Evolutionary conservation across 1,139 yeast genomes (phyloP), one percentile per base, ranked within the genome.

Genomic region (Candida sp.): DNA sequence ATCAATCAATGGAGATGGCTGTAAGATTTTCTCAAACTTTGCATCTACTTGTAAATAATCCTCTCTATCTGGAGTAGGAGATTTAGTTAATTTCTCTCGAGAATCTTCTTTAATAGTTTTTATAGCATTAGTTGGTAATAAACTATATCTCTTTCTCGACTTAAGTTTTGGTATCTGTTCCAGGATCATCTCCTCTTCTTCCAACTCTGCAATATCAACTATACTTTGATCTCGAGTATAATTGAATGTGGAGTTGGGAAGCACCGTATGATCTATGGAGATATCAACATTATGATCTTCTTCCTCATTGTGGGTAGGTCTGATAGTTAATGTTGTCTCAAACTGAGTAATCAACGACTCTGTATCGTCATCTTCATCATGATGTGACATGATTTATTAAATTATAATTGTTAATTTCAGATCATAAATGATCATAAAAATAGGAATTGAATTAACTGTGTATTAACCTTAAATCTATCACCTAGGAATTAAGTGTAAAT

Each of bases 321-420:
- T 54, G 45, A 73, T 70, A 23, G 73, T 70, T 42, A 73, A 63
- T 1, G 78, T 73, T 4, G 79, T 73, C 53, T 73, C 79, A 50
- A 73, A 73, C 51, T 72, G 77, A 6, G 77, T 67, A 45, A 73
- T 70, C 51, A 73, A 64, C 36, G 78, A 72, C 47, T 73, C 77
- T 46, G 71, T 69, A 50, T 71, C 75, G 46, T 69, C 64, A 36
- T 56, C 57, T 42, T 56, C 51, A 12, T 52, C 50, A 33, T 53
- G 29, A 19, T 36, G 39, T 12, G 39, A 37, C 39, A 37, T 37
- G 21, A 7, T 25, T 7, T 7, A 25, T 25, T 25, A 11, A 25
- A 15, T 2, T 15, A 15, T 15, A 15, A 15, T 15, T 15, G 19
- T 15, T 15, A 15, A 15, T 15, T 15, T 15, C 19, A 15, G 19